These are phyloP conservation scores for Ganoderma sinense DNA, from an alignment of 1,284 basidiomycete species.

Conservation along the genomic window DNA sequence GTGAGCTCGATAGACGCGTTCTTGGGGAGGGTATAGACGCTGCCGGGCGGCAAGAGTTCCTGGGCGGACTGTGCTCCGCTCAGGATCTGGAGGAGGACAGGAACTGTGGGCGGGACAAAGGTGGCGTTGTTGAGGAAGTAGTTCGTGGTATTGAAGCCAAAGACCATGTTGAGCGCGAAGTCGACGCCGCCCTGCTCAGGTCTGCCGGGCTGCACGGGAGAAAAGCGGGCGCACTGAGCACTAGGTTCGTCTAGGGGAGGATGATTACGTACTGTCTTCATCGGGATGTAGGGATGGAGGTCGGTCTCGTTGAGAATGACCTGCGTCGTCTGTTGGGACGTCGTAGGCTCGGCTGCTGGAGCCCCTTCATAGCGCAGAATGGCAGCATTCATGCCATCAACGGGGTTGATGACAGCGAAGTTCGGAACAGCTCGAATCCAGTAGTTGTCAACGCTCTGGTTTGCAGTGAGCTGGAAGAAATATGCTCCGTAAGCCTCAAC, in stretches of 20 bases:
- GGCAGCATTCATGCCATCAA: conserved; percentile 44
- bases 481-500: background rate
- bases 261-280: conserved; percentile 10
- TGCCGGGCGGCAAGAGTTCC: conserved; percentile 39
- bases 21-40: conserved; percentile 34
- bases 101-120: conserved; percentile 32
- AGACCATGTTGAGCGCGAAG: conserved; percentile 33
- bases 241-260: background rate
- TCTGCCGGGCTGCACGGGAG: conserved; percentile 32
- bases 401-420: conserved; percentile 34
- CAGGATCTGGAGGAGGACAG: conserved; percentile 34
- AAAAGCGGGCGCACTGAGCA: background rate
- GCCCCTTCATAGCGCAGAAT: conserved; percentile 44
- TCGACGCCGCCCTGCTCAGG: conserved; percentile 36
- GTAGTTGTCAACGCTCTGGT: conserved; percentile 31
- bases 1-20: conserved; percentile 8
- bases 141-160: conserved; percentile 6
- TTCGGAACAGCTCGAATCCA: conserved; percentile 51
- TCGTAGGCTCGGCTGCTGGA: conserved; percentile 47
- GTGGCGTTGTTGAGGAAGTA: conserved; percentile 35
- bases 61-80: conserved; percentile 36
- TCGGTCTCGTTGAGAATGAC: conserved; percentile 35
- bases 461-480: conserved; percentile 36
- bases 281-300: conserved; percentile 28
- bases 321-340: conserved; percentile 34